Percentiles rank a stretch among this genome's conserved stretches.
phyloP scores from a whole-genome alignment of 2,329 filamentous ascomycete species.

The Aspergillus amoenus region DNA sequence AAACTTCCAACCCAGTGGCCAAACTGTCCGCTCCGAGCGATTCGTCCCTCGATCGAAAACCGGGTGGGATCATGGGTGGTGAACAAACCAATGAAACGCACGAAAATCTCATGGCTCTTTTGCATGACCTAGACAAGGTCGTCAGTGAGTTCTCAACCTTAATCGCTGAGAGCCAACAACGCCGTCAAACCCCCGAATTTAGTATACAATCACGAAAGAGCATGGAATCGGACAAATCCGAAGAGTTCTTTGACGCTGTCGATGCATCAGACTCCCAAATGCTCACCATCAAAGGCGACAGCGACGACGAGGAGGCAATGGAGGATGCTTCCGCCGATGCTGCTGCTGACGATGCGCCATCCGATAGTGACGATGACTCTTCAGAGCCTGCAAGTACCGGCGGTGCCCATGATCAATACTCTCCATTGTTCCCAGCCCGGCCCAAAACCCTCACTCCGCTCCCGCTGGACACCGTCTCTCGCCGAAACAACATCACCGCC shows the following conservation, averaged over 20 bases:
- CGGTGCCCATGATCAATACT: conserved; percentile 35
- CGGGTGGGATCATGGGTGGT: conserved; percentile 29
- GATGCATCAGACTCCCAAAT: conserved; percentile 67
- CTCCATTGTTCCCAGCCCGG: conserved; percentile 68
- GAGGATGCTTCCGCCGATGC: conserved; percentile 41
- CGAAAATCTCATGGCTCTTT: conserved; percentile 78
- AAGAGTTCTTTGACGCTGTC: conserved; percentile 94
- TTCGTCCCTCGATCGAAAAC: conserved; percentile 32
- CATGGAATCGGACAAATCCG: conserved; percentile 75
- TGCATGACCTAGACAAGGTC: conserved; percentile 80
- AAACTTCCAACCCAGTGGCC: conserved; percentile 46
- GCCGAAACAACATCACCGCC: conserved; percentile 69
- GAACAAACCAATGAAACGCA: conserved; percentile 68
- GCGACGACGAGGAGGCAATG: conserved; percentile 58
- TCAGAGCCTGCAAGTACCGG: conserved; percentile 36
- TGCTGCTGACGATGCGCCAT: conserved; percentile 58
- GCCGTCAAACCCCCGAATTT: conserved; percentile 60
- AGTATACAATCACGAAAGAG: conserved; percentile 62
- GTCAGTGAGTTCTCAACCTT: conserved; percentile 78
- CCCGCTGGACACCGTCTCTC: conserved; percentile 65
- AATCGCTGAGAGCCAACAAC: conserved; percentile 74
- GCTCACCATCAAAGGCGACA: conserved; percentile 71
- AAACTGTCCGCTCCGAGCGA: conserved; percentile 48
- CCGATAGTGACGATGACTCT: conserved; percentile 59
- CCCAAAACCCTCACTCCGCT: conserved; percentile 76